Base-by-base conservation (phyloP, 83 land plant species). In the Picea abies region DNA sequence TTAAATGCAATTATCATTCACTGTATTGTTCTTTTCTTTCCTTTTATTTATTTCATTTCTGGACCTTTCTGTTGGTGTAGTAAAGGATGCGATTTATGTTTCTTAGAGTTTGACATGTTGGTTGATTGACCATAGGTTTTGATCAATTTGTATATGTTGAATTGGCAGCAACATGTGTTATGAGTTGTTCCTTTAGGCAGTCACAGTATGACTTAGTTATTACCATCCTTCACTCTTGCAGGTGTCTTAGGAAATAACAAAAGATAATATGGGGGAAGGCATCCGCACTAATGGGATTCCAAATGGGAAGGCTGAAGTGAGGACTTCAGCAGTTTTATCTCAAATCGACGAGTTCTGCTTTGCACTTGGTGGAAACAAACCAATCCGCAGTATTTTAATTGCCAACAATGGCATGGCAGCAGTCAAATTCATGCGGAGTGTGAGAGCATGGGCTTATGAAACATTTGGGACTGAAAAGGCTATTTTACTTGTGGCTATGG, bases 331-430 rank as follows among this genome's bases (percentile, higher is more conserved):
- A 35, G 44, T 79, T 23, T 22, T 73, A 26, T 85, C 99, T n/a
- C 86, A 87, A 67, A 90, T 97, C 32, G 99, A 97, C 77, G 91
- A 95, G 26, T 97, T 94, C 89, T 97, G 99, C 86, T 73, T 35
- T 58, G 88, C 90, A 23, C 91, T 97, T 80, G 99, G 93, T n/a
- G 99, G 99, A 49, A 86, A 90, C 78, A 82, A 77, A 80, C 93
- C 99, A 47, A 97, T 97, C 61, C 94, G 88, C 69, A 97, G 98
- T 87, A 92, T 97, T 35, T 83, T 97, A 76, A 91, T 97, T 79
- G 94, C 99, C 3, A 97, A 97, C 89, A 97, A 97, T 94, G 99
- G 99, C 78, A 97, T 97, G 99, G 99, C 98, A 35, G 99, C 99
- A 63, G 99, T 96, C 20, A 97, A 97, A 80, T 97, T 97, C 68